A percentile compares a stretch with the other conserved stretches of the same genome.
phyloP scores from a whole-genome alignment of 306 rosid species.

The Hippophae gyantsensis region DNA sequence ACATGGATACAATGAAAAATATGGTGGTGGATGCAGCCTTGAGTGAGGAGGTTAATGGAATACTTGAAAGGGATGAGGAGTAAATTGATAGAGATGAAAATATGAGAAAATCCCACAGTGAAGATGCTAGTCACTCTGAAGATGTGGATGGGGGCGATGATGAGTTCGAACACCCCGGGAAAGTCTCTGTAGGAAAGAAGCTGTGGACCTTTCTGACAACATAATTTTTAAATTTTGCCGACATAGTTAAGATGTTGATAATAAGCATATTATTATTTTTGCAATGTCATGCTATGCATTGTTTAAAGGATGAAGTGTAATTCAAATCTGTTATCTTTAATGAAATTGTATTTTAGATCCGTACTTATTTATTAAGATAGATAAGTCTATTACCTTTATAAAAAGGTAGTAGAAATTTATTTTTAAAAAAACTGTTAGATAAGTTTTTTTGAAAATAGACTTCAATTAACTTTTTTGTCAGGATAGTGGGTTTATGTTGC shows the following conservation, averaged over 20 bases:
- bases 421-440: too few species aligned
- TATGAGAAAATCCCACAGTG: slow-evolving; percentile 49
- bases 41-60: slow-evolving; percentile 92
- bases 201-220: slow-evolving; percentile 83
- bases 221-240: slow-evolving; percentile 20
- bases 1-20: slow-evolving; percentile 29
- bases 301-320: not conserved
- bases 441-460: too few species aligned
- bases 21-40: slow-evolving; percentile 23
- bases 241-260: slow-evolving; percentile 29
- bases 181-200: slow-evolving; percentile 80
- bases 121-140: slow-evolving; percentile 27
- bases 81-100: slow-evolving; percentile 28
- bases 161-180: slow-evolving; percentile 53
- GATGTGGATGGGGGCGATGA: slow-evolving; percentile 37
- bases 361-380: too few species aligned
- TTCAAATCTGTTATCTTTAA: too few species aligned
- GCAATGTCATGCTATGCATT: slow-evolving; percentile 12
- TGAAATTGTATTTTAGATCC: too few species aligned
- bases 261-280: slow-evolving; percentile 31
- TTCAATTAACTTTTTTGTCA: too few species aligned
- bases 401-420: too few species aligned
- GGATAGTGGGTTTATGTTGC: too few species aligned
- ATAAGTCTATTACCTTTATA: too few species aligned
- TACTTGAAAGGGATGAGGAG: slow-evolving; percentile 34